Base-by-base conservation (phyloP, 495 filamentous ascomycete genomes). In the Annulohypoxylon nitens region DNA sequence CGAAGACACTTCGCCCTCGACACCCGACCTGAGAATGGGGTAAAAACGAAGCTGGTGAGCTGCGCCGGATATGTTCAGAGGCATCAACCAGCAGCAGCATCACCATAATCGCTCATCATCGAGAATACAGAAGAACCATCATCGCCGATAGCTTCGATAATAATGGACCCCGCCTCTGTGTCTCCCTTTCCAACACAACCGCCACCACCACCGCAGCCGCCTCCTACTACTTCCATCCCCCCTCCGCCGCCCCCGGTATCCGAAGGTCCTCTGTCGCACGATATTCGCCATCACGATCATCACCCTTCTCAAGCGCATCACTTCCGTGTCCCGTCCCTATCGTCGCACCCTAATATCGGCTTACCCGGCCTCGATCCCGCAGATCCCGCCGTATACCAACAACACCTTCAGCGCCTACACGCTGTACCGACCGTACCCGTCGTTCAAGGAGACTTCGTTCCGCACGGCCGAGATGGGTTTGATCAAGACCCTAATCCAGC, bases 301-400 rank as follows among this genome's bases (percentile, higher is more conserved):
- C 72, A 69, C 10, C 45, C 75, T 3, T 67, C 67, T 39, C 70
- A 75, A 26, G 11, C 77, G 37, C 72, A 77, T 25, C 67, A 72
- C 37, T 77, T 75, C 47, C 77, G 75, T 41, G 69, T 72, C 55
- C 23, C 70, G 18, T 61, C 75, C 20, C 72, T 86, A 6, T 69
- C 80, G 30, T 78, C 83, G n/a, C 84, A 85, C 57, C 54, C 74
- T 47, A 78, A 71, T 55, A 75, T 85, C 73, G 81, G 80, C 43
- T 74, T 83, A 18, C 69, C 80, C 54, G 69, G 65, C 36, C 77
- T 83, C 64, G 79, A 80, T 48, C 60, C 78, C 47, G 71, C 76
- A 54, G 78, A 81, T 20, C 64, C 71, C 23, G 20, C 66, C 58
- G 70, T 80, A 20, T 81, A 80, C 64, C 79, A 80, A 70, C 78